Evolutionary conservation across 805 yeast genomes (phyloP).

Genomic region (Spathaspora boniae): DNA sequence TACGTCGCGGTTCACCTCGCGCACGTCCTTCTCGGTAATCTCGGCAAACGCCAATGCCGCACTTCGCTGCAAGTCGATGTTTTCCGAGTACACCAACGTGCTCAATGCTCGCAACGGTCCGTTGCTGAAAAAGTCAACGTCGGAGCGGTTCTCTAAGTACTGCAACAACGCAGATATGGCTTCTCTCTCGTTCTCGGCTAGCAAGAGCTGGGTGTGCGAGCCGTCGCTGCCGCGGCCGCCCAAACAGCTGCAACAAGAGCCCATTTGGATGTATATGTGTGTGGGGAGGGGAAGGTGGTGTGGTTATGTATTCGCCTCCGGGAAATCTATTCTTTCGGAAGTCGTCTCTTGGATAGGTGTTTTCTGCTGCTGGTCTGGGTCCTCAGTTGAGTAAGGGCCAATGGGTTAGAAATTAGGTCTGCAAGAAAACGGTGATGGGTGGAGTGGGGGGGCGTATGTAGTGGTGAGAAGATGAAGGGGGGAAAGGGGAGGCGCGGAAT

Average conservation of each 20-base stretch:
- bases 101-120: conserved; percentile 87
- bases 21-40: conserved; percentile 92
- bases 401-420: no score
- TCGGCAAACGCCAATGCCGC: conserved; percentile 99
- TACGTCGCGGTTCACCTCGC: conserved; percentile 86
- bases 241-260: conserved; percentile 42
- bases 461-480: no score
- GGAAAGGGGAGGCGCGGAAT: no score
- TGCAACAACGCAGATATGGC: conserved; percentile 89
- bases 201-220: conserved; percentile 68
- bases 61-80: conserved; percentile 89
- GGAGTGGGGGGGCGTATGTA: no score
- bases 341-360: no score
- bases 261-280: conserved; percentile 24
- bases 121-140: conserved; percentile 83
- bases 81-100: conserved; percentile 91
- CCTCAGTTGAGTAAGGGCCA: no score
- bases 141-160: conserved; percentile 81
- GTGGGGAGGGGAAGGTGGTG: no score
- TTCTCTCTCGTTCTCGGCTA: conserved; percentile 93
- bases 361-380: no score
- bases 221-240: conserved; percentile 47
- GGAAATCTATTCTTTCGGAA: no score
- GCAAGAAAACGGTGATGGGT: no score
- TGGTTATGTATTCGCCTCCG: no score